These are phyloP conservation scores for Sporothrix curviconia DNA, from an alignment of 2,329 filamentous ascomycete species.

Conservation along the genomic window DNA sequence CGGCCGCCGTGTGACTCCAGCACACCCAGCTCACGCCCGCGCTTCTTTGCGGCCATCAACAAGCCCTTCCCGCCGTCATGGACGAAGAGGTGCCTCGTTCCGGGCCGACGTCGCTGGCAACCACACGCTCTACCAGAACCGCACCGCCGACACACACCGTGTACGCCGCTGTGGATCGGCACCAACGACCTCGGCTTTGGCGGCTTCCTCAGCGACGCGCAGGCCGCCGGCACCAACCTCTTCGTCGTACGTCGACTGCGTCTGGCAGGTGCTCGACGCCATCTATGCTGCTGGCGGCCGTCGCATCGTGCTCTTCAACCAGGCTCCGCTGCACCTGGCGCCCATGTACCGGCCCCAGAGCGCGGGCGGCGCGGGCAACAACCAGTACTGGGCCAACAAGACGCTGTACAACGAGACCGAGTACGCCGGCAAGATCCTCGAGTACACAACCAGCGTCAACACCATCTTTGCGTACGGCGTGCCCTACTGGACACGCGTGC, in stretches of 20 bases:
- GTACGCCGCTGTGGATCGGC: slow-evolving; percentile 72
- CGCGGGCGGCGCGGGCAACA: slow-evolving; percentile 35
- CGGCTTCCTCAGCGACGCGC: slow-evolving; percentile 60
- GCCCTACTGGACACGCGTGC: slow-evolving; percentile 38
- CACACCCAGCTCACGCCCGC: no score
- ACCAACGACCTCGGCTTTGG: slow-evolving; percentile 68
- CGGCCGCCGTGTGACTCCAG: no score
- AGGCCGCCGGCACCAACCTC: slow-evolving; percentile 53
- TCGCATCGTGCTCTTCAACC: slow-evolving; percentile 66
- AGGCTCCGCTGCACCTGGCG: slow-evolving; percentile 58
- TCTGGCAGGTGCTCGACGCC: slow-evolving; percentile 52
- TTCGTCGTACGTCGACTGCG: slow-evolving; percentile 60
- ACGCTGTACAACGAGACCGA: slow-evolving; percentile 41
- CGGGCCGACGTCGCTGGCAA: slow-evolving; percentile 39
- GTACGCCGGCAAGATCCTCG: slow-evolving; percentile 40
- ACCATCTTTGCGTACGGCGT: slow-evolving; percentile 42
- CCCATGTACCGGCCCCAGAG: slow-evolving; percentile 56
- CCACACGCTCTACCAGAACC: slow-evolving; percentile 36
- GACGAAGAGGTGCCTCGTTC: slow-evolving; percentile 56
- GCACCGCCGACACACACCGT: slow-evolving; percentile 55
- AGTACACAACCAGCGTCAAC: slow-evolving; percentile 46
- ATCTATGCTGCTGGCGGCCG: slow-evolving; percentile 62
- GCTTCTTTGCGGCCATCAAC: no score
- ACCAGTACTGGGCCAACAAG: slow-evolving; percentile 42
- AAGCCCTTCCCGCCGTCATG: slow-evolving; percentile 52